Conservation (phyloP, 192 early-diverging fungal genomes). For the Coemansia sp. region DNA sequence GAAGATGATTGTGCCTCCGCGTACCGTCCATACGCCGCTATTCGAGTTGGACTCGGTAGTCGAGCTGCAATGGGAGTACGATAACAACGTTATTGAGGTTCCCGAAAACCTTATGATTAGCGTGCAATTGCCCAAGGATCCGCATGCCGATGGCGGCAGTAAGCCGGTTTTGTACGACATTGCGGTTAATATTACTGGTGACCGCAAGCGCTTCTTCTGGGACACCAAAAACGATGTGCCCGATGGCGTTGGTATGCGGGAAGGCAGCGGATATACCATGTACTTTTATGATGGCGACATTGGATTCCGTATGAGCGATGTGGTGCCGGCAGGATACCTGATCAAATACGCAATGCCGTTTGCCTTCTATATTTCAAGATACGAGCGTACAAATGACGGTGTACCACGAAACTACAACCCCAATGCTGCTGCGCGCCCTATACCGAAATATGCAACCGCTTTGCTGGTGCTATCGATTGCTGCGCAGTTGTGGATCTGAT, state of each 20-base stretch:
- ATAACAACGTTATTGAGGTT: conserved; percentile 51
- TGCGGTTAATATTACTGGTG: conserved; percentile 47
- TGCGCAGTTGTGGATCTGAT: conserved; percentile 8
- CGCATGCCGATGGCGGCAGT: conserved; percentile 29
- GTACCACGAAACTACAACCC: conserved; percentile 51
- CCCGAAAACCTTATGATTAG: conserved; percentile 54
- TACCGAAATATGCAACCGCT: conserved; percentile 10
- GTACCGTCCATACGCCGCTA: conserved; percentile 49
- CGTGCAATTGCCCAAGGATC: conserved; percentile 51
- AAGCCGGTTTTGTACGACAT: conserved; percentile 53
- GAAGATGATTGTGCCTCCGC: conserved; percentile 53
- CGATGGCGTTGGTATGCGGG: conserved; percentile 52
- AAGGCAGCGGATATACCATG: conserved; percentile 53
- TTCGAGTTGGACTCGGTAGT: conserved; percentile 54
- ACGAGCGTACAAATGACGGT: conserved; percentile 51
- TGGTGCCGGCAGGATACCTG: conserved; percentile 48
- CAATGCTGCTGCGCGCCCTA: conserved; percentile 24
- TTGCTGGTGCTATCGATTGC: conserved; percentile 8
- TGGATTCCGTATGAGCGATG: conserved; percentile 54
- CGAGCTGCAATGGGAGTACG: conserved; percentile 53
- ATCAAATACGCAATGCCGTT: conserved; percentile 55
- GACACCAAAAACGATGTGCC: conserved; percentile 55
- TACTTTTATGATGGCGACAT: conserved; percentile 54
- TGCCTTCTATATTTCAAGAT: conserved; percentile 50
- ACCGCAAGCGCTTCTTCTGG: conserved; percentile 47